These are phyloP conservation scores for Pichia sp. DNA, from an alignment of 1,139 yeast genomes.

Conservation along the genomic window DNA sequence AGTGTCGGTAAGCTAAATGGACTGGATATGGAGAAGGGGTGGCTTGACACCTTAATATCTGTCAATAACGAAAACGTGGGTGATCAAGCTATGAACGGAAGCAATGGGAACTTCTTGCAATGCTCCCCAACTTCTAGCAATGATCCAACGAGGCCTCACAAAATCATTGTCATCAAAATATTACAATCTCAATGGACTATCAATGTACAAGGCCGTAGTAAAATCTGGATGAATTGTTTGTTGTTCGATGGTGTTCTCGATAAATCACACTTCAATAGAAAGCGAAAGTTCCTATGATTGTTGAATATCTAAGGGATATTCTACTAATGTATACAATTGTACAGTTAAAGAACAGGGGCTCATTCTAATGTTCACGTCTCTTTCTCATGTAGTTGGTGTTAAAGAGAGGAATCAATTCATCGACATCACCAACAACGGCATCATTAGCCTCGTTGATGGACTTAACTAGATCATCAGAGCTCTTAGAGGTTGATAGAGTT, in stretches of 20 bases:
- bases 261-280: slow-evolving; percentile 15
- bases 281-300: slow-evolving; percentile 17
- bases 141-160: slow-evolving; percentile 8
- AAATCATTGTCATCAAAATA: slow-evolving; percentile 23
- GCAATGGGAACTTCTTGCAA: neutral
- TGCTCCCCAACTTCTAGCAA: neutral
- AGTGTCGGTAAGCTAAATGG: slow-evolving; percentile 22
- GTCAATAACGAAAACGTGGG: neutral
- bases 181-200: slow-evolving; percentile 27
- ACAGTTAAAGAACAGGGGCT: neutral
- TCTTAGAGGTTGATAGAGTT: slow-evolving; percentile 29
- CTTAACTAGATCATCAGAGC: slow-evolving; percentile 12
- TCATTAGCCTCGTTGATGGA: slow-evolving; percentile 18
- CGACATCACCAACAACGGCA: slow-evolving; percentile 24
- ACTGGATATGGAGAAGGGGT: slow-evolving; percentile 21
- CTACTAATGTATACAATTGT: neutral
- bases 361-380: slow-evolving; percentile 61
- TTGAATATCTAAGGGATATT: neutral
- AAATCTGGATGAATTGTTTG: slow-evolving; percentile 23
- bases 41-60: slow-evolving; percentile 20
- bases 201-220: slow-evolving; percentile 14
- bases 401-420: slow-evolving; percentile 58
- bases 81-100: neutral
- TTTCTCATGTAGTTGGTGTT: slow-evolving; percentile 61
- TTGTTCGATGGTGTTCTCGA: slow-evolving; percentile 24